phyloP scores from a whole-genome alignment of 176 grass and related monocot species.

The Oryza punctata region DNA sequence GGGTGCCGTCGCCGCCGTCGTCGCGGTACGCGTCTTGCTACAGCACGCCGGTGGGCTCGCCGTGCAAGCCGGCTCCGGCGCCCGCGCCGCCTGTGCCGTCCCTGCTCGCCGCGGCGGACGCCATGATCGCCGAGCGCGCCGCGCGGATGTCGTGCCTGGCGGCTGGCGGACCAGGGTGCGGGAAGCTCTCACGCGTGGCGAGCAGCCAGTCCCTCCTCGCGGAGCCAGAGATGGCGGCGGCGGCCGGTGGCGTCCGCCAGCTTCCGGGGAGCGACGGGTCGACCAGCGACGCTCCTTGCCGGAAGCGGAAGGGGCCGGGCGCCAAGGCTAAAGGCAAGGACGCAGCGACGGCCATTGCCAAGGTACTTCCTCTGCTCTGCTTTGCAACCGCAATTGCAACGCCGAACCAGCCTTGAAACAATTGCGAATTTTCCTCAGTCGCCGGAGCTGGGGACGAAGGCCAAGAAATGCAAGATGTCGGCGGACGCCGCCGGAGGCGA shows the following conservation, averaged over 20 bases:
- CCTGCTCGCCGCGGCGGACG: conserved; percentile 25
- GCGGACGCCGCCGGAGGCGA: neutral
- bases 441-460: conserved; percentile 28
- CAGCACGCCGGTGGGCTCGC: conserved; percentile 54
- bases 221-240: neutral
- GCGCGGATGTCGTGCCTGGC: conserved; percentile 26
- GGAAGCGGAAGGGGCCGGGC: conserved; percentile 52
- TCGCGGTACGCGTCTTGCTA: conserved; percentile 53
- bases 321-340: conserved; percentile 56
- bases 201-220: conserved; percentile 60
- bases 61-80: conserved; percentile 32
- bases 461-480: conserved; percentile 48
- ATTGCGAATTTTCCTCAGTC: neutral
- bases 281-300: conserved; percentile 32
- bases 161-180: neutral
- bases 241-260: neutral
- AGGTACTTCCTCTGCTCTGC: conserved; percentile 15
- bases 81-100: neutral
- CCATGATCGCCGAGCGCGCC: conserved; percentile 7
- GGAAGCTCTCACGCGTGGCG: conserved; percentile 44
- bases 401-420: neutral
- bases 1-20: conserved; percentile 15
- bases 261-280: neutral
- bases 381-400: neutral
- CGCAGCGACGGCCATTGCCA: neutral